phyloP scores from a whole-genome alignment of 1,284 basidiomycete species.

The Moesziomyces sp. region DNA sequence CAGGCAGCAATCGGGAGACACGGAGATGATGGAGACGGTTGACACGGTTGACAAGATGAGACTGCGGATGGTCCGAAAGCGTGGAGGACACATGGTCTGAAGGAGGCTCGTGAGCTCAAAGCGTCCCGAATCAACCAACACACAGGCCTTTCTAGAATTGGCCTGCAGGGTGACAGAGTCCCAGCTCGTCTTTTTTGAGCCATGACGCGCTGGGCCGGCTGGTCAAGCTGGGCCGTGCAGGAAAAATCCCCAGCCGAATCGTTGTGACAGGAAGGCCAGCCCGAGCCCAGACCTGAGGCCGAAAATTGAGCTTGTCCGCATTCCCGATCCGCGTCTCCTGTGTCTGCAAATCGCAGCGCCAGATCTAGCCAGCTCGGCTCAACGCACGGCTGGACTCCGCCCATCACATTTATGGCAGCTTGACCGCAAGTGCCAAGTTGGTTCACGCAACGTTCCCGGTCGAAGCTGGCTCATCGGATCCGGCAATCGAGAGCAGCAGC shows the following conservation, averaged over 20 bases:
- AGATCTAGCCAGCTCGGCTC: not conserved
- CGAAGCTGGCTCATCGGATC: too few relatives aligned
- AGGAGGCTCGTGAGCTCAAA: not conserved
- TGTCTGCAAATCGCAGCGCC: not conserved
- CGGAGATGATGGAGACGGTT: not conserved
- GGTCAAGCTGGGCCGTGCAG: not conserved
- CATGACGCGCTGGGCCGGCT: too few relatives aligned
- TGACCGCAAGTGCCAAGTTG: too few relatives aligned
- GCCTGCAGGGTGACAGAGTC: too few relatives aligned
- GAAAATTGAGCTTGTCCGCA: not conserved
- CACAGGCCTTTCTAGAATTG: not conserved
- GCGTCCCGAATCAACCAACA: not conserved
- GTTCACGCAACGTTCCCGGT: too few relatives aligned
- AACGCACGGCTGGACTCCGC: not conserved
- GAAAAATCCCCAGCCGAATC: not conserved
- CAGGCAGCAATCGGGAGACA: not conserved
- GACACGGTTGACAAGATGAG: not conserved
- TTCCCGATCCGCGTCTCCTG: not conserved
- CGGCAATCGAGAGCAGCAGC: too few relatives aligned
- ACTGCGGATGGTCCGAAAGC: not conserved
- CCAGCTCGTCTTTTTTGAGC: too few relatives aligned
- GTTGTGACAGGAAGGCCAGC: not conserved
- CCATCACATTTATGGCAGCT: not conserved
- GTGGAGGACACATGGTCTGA: too few relatives aligned
- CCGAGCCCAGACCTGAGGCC: not conserved